Evolutionary conservation across 257 asterid genomes (phyloP), one percentile per base, ranked within the genome.

Genomic region (Hygrophila difformis): DNA sequence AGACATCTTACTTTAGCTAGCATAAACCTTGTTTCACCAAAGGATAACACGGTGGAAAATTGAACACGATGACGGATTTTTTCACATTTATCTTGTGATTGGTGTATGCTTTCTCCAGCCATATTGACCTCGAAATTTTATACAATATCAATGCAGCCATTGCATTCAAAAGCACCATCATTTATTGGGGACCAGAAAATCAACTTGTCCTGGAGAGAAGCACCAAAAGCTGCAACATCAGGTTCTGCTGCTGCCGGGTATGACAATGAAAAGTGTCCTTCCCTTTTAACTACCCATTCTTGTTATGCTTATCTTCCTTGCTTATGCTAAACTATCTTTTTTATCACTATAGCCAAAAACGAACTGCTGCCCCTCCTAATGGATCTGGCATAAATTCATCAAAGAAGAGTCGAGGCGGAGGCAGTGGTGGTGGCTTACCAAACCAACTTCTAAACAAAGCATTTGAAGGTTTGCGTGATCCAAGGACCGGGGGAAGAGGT

Each of bases 161-260:
- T 89, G 94, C 96, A 77, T 64, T 58, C 79, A 26, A 88, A 88
- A 71, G 78, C 81, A 21, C 97, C 97, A 53, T 76, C 88, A 12
- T 88, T 88, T 62, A 73, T 77, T 0, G 91, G 93, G 40, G 94
- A 77, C 75, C 73, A 75, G 71, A 88, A 77, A 67, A 66, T 79
- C 10, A 79, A 51, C 63, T 69, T 85, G 74, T 88, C 97, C n/a
- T 88, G 96, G 97, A 88, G 62, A 69, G 97, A 84, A 71, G 72
- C 56, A 26, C 39, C 70, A 18, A 87, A 78, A 59, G 55, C 76
- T 53, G 64, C 77, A 29, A 53, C 53, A 15, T 17, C 77, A 15
- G 18, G 91, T 22, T 46, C 53, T 57, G 60, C 76, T 34, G 49
- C 74, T 66, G 65, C 84, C 26, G 86, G 94, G 95, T 84, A 75